Percentiles rank a stretch among this genome's conserved stretches.
Conservation (phyloP, 345 rosid genomes). For the Populus tremula region DNA sequence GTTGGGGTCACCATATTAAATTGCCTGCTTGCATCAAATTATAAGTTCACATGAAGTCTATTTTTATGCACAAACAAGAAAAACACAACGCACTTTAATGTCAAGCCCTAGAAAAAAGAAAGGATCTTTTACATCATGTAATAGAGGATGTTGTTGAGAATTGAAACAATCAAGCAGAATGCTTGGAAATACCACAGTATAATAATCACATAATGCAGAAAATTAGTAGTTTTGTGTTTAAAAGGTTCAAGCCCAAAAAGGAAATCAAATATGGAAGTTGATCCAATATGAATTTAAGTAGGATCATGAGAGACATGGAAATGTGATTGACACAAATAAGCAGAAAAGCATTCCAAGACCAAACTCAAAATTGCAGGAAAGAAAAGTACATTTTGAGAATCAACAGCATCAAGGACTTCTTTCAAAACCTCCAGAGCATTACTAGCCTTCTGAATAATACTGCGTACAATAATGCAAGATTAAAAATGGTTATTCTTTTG, state of each 20-base stretch:
- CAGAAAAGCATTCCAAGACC: neutral
- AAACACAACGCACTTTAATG: too few relatives aligned
- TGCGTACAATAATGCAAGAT: slow-evolving; percentile 28
- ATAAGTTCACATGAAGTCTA: neutral
- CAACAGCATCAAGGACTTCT: slow-evolving; percentile 86
- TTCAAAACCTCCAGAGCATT: slow-evolving; percentile 79
- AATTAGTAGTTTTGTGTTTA: neutral
- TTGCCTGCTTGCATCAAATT: neutral
- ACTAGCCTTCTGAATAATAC: slow-evolving; percentile 85
- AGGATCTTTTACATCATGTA: neutral
- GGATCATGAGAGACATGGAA: neutral
- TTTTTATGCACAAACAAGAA: neutral
- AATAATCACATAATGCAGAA: neutral
- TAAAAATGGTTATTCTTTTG: neutral
- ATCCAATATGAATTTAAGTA: neutral
- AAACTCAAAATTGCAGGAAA: neutral
- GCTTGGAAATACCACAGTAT: neutral
- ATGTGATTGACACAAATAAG: neutral
- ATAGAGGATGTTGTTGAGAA: neutral
- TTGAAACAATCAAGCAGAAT: neutral
- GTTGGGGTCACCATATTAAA: neutral
- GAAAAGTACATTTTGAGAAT: slow-evolving; percentile 61
- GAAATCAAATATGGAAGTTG: neutral
- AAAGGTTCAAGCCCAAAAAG: neutral
- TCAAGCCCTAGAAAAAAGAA: neutral